A percentile compares a stretch with the other conserved stretches of the same genome.
These are phyloP conservation scores for Panaeolus cyanescens DNA, from an alignment of 768 basidiomycete species.

Conservation along the genomic window DNA sequence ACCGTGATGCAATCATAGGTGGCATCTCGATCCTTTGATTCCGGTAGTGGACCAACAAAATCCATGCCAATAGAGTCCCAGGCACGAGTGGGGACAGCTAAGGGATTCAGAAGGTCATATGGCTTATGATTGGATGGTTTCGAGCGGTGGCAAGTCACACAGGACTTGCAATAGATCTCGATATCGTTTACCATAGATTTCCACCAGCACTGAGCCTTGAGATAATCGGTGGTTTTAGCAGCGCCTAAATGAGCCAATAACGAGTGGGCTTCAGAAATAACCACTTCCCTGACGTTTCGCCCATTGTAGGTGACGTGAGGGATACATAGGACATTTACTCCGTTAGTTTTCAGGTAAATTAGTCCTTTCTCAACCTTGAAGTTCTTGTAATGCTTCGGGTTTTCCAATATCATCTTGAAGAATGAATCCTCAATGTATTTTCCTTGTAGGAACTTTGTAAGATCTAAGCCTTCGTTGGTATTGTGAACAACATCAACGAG, in stretches of 20 bases:
- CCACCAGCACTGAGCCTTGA: slow-evolving; percentile 41
- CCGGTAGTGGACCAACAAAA: slow-evolving; percentile 19
- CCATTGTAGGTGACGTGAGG: slow-evolving; percentile 20
- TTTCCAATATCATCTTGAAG: slow-evolving; percentile 17
- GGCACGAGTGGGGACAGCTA: slow-evolving; percentile 23
- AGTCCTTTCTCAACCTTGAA: slow-evolving; percentile 19
- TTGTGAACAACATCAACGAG: too few species aligned
- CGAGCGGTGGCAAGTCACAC: slow-evolving; percentile 18
- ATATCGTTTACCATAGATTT: slow-evolving; percentile 30
- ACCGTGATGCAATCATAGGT: slow-evolving; percentile 29
- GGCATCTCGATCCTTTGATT: slow-evolving; percentile 18
- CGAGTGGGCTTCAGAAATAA: slow-evolving; percentile 39
- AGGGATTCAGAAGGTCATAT: slow-evolving; percentile 24
- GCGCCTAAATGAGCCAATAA: slow-evolving; percentile 38
- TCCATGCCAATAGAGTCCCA: slow-evolving; percentile 25
- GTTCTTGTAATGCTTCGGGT: slow-evolving; percentile 17
- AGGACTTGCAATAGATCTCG: slow-evolving; percentile 26
- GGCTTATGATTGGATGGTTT: slow-evolving; percentile 27
- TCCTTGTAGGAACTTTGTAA: too few species aligned
- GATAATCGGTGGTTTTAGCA: slow-evolving; percentile 31
- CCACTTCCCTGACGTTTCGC: slow-evolving; percentile 24
- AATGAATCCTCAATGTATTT: slow-evolving; percentile 16
- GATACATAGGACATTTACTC: slow-evolving; percentile 18
- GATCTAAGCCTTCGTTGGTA: too few species aligned
- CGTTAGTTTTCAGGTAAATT: slow-evolving; percentile 15